A percentile compares a stretch with the other conserved stretches of the same genome.
Conservation (phyloP, 495 filamentous ascomycete genomes). For the Pseudomonodictys pantanalensis region DNA sequence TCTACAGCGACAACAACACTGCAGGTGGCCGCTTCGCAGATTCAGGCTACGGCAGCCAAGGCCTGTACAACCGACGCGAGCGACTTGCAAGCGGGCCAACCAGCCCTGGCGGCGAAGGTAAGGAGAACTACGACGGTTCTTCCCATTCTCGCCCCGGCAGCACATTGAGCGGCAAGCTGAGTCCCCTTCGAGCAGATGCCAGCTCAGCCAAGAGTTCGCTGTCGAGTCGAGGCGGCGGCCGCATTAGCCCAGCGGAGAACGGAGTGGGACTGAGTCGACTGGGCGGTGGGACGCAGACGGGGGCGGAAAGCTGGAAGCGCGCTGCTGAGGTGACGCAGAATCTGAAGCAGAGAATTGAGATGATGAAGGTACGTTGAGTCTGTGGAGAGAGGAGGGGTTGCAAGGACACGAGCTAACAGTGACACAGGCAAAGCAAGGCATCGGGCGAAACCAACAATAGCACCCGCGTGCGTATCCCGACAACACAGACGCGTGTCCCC, state of each 20-base stretch:
- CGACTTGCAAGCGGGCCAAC: slow-evolving; percentile 33
- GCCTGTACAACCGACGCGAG: slow-evolving; percentile 38
- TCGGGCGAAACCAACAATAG: slow-evolving; percentile 30
- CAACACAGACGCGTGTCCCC: not conserved
- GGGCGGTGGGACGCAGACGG: slow-evolving; percentile 44
- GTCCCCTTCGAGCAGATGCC: slow-evolving; percentile 45
- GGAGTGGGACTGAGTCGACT: slow-evolving; percentile 38
- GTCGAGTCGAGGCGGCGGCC: slow-evolving; percentile 32
- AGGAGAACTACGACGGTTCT: slow-evolving; percentile 60
- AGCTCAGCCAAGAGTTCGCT: slow-evolving; percentile 37
- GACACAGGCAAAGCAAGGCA: slow-evolving; percentile 29
- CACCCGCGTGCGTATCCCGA: not conserved
- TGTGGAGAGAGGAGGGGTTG: not conserved
- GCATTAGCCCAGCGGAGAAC: slow-evolving; percentile 27
- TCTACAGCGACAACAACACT: slow-evolving; percentile 30
- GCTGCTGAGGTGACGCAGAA: slow-evolving; percentile 99
- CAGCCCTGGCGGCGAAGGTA: slow-evolving; percentile 39
- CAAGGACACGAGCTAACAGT: not conserved
- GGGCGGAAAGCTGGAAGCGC: slow-evolving; percentile 92
- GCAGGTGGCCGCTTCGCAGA: slow-evolving; percentile 21
- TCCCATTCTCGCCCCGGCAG: slow-evolving; percentile 28
- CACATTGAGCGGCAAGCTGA: slow-evolving; percentile 48
- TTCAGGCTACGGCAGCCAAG: slow-evolving; percentile 43
- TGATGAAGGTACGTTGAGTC: slow-evolving; percentile 62
- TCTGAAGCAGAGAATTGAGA: slow-evolving; percentile 92